Evolutionary conservation across 306 rosid species (phyloP), one percentile per base, ranked within the genome.

Genomic region (Quercus berberidifolia): DNA sequence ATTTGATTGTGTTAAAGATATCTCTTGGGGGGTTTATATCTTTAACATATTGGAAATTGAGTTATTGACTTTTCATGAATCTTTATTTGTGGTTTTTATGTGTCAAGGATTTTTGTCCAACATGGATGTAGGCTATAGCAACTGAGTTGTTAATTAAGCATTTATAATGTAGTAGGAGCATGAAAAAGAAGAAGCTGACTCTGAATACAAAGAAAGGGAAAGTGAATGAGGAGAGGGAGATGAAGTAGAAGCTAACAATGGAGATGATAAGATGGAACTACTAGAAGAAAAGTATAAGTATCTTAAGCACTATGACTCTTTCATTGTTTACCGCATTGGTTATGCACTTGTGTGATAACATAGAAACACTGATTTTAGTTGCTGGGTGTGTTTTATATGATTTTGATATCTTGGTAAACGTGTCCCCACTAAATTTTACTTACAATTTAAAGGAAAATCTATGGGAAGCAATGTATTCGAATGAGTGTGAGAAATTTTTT

Each of bases 181-280:
- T 8, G 86, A 71, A 49, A 82, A 74, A 8, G 84, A 80, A 4
- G 85, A 82, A 0, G 80, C 70, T 21, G 80, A 59, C 3, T 71
- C 12, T 4, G 43, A 35, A 4, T 30, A 30, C 5, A 0, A 30
- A 30, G 33, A 30, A 30, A 30, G 33, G 33, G 33, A 30, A 28
- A 28, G 31, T 28, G 31, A 28, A 28, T 0, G 0, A 28, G 4
- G 31, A 28, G 31, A 28, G 31, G 4, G 31, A 9, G 90, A 52
- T 7, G 76, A 43, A 33, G 86, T 75, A 23, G 78, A 26, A 52
- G 77, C 9, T 30, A 54, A 12, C 18, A 13, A 60, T 15, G 78
- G 74, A 51, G 90, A 85, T 78, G 92, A 87, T 10, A 95, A 91
- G 80, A 79, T 94, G 91, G 94, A 88, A 76, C 87, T 88, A 38